These are phyloP conservation scores for Pseudocohnilembus persalinus DNA, from an alignment of 169 alveolate species.

Conservation along the genomic window DNA sequence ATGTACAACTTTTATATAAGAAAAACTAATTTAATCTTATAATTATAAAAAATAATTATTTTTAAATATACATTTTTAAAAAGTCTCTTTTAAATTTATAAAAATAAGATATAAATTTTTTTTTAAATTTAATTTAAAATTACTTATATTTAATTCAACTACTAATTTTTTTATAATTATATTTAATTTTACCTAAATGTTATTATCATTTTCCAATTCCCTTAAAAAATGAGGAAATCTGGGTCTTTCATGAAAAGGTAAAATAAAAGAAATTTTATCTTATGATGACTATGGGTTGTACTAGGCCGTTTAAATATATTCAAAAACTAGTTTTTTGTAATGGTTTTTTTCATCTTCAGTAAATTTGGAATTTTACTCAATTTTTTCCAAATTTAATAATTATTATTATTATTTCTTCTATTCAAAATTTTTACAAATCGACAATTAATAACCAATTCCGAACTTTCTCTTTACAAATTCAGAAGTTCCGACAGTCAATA, in stretches of 20 bases:
- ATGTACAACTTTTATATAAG: no score
- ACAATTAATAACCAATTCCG: conserved; percentile 72
- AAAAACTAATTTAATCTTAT: neutral
- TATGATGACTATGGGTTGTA: neutral
- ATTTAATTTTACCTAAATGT: neutral
- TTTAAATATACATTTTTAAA: neutral
- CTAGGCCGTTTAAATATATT: no score
- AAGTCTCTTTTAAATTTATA: no score
- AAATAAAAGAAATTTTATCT: neutral
- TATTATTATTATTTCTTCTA: neutral
- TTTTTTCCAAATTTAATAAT: neutral
- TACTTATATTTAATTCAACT: no score
- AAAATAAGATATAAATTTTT: no score
- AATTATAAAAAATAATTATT: neutral
- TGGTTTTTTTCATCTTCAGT: neutral
- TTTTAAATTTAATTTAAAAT: no score
- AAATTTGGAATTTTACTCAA: neutral
- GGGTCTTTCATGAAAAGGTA: neutral
- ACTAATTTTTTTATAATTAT: no score
- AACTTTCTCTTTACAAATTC: conserved; percentile 62
- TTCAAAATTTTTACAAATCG: neutral
- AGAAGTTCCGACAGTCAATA: conserved; percentile 69
- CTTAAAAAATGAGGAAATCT: conserved; percentile 1
- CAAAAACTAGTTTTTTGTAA: no score
- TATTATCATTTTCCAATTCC: neutral